Conservation (phyloP, 768 basidiomycete genomes). For the Rhodotorula sphaerocarpa region DNA sequence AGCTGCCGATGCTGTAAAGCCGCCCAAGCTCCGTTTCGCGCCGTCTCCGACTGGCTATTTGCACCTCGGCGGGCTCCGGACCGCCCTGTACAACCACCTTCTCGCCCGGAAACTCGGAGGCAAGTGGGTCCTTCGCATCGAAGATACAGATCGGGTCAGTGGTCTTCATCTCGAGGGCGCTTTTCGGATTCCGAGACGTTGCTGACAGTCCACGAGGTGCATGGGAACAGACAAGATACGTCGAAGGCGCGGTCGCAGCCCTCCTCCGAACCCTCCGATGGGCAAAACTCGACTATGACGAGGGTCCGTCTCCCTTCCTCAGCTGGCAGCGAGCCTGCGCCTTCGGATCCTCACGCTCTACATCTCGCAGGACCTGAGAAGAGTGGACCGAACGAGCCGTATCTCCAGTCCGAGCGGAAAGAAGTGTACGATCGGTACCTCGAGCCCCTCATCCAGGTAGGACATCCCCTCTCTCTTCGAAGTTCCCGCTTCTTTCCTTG, state of each 20-base stretch:
- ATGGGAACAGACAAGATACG: slow-evolving; percentile 58
- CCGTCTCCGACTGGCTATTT: slow-evolving; percentile 92
- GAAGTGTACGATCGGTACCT: slow-evolving; percentile 73
- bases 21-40: slow-evolving; percentile 64
- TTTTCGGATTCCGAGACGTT: background rate
- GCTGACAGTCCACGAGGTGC: too few species aligned
- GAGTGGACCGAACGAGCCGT: slow-evolving; percentile 70
- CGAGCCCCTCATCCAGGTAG: slow-evolving; percentile 65
- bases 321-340: too few species aligned
- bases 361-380: slow-evolving; percentile 72
- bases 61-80: slow-evolving; percentile 88
- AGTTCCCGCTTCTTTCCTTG: too few species aligned
- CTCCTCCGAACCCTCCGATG: slow-evolving; percentile 69
- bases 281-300: slow-evolving; percentile 86
- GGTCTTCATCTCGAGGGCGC: background rate
- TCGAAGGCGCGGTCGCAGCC: slow-evolving; percentile 74
- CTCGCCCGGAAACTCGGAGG: slow-evolving; percentile 73
- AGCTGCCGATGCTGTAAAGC: slow-evolving; percentile 40
- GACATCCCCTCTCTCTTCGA: slow-evolving; percentile 16
- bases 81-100: slow-evolving; percentile 85
- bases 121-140: slow-evolving; percentile 82
- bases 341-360: too few species aligned
- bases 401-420: slow-evolving; percentile 84
- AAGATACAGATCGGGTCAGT: slow-evolving; percentile 86
- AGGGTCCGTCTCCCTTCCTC: slow-evolving; percentile 52